Percentiles rank a stretch among this genome's conserved stretches.
Conservation (phyloP, 805 yeast species). For the Kockiozyma suomiensis region DNA sequence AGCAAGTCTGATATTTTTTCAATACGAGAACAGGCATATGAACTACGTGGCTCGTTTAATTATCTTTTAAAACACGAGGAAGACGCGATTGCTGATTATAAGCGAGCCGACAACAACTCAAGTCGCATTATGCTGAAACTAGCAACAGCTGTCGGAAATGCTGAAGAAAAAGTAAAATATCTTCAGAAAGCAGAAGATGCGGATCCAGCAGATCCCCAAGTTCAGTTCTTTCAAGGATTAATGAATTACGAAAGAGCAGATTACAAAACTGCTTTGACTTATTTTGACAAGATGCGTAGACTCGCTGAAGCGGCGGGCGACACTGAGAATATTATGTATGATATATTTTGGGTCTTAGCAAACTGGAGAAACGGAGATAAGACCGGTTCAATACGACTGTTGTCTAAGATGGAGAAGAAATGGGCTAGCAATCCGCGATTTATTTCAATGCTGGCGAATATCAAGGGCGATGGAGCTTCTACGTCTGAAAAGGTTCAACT, state of each 20-base stretch:
- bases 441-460: background rate
- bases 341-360: background rate
- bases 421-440: background rate
- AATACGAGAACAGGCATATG: background rate
- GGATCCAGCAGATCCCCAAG: background rate
- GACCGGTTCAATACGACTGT: no score
- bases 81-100: background rate
- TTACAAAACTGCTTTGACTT: background rate
- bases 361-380: background rate
- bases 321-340: background rate
- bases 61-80: background rate
- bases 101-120: background rate
- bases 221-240: background rate
- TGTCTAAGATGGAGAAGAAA: background rate
- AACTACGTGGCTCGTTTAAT: slow-evolving; percentile 6
- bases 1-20: background rate
- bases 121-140: background rate
- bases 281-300: background rate
- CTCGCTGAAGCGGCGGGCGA: no score
- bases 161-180: background rate
- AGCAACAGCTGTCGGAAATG: background rate
- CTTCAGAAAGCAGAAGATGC: background rate
- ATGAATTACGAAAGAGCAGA: background rate
- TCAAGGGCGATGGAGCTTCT: background rate
- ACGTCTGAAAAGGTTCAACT: background rate